Evolutionary conservation across 805 yeast species (phyloP).

Genomic region (Suhomyces kilbournensis): DNA sequence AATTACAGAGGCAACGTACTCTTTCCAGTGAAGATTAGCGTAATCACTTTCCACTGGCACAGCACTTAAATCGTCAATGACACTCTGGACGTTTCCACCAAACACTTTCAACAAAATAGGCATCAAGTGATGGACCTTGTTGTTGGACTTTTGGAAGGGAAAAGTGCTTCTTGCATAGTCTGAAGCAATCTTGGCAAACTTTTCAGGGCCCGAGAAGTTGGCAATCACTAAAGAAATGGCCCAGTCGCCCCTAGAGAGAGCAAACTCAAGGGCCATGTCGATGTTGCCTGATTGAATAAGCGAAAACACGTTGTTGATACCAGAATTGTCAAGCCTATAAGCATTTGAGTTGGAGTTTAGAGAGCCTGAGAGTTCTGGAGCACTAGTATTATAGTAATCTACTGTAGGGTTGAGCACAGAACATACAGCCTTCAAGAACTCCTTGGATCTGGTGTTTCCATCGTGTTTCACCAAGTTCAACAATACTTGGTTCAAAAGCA

Average conservation of each 20-base stretch:
- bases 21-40: conserved; percentile 53
- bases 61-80: conserved; percentile 47
- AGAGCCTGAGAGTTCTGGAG: conserved; percentile 24
- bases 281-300: conserved; percentile 61
- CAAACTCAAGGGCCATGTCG: conserved; percentile 59
- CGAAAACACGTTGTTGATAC: conserved; percentile 30
- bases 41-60: conserved; percentile 44
- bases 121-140: conserved; percentile 41
- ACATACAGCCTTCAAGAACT: conserved; percentile 32
- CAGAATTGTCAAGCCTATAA: conserved; percentile 38
- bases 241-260: conserved; percentile 68
- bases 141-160: conserved; percentile 39
- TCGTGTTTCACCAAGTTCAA: conserved; percentile 23
- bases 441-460: conserved; percentile 26
- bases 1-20: conserved; percentile 39
- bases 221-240: conserved; percentile 74
- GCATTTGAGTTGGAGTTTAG: conserved; percentile 35
- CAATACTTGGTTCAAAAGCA: conserved; percentile 33
- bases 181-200: conserved; percentile 56
- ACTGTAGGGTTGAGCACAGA: conserved; percentile 42
- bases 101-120: conserved; percentile 61
- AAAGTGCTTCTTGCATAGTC: conserved; percentile 51
- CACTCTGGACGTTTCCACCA: conserved; percentile 56
- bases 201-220: conserved; percentile 58
- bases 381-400: conserved; percentile 30